These are phyloP conservation scores for Hypoxylon rickii DNA, from an alignment of 495 filamentous ascomycete genomes.

Conservation along the genomic window DNA sequence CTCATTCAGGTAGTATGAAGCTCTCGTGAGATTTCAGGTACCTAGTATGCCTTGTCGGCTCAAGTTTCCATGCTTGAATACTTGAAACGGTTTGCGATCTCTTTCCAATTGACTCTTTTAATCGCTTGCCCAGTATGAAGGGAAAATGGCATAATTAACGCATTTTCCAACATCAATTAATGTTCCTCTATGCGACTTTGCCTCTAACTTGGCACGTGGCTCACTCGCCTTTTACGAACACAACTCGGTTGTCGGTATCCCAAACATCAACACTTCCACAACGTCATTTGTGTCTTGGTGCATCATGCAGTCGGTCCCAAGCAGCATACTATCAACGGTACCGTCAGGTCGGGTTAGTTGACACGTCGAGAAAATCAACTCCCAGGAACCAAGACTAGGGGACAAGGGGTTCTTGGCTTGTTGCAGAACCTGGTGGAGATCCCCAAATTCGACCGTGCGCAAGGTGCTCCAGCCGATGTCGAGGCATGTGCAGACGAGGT, in stretches of 20 bases:
- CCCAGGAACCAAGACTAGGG: slow-evolving; percentile 10
- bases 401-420: slow-evolving; percentile 21
- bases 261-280: slow-evolving; percentile 7
- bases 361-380: too few relatives aligned
- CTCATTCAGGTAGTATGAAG: too few relatives aligned
- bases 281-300: slow-evolving; percentile 7
- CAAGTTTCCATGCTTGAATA: too few relatives aligned
- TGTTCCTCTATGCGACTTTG: too few relatives aligned
- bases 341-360: slow-evolving; percentile 12
- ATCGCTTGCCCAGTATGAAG: too few relatives aligned
- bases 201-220: too few relatives aligned
- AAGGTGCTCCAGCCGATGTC: slow-evolving; percentile 5
- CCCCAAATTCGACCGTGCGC: slow-evolving; percentile 13
- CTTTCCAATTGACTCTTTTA: too few relatives aligned
- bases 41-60: too few relatives aligned
- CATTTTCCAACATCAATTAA: not conserved
- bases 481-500: slow-evolving; percentile 22
- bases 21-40: too few relatives aligned
- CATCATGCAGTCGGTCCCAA: slow-evolving; percentile 26
- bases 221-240: slow-evolving; percentile 2
- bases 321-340: slow-evolving; percentile 11
- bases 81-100: not conserved
- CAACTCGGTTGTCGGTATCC: not conserved
- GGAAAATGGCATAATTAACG: slow-evolving; percentile 2
- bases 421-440: slow-evolving; percentile 24